Evolutionary conservation across 1,139 yeast species (phyloP).

Genomic region (Pichia cactophila): DNA sequence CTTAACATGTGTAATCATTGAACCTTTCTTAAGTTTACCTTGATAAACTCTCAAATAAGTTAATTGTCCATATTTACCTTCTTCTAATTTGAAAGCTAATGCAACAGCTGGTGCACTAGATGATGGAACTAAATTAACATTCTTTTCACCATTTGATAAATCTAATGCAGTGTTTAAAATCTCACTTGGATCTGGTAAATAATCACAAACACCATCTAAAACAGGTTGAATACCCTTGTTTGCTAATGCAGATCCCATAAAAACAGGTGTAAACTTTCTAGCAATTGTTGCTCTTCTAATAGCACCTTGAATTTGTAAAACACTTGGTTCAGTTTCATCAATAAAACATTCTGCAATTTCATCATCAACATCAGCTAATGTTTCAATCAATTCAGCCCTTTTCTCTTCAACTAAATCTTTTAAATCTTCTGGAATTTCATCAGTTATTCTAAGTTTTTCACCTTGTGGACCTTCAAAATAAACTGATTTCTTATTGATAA

Average conservation of each 20-base stretch:
- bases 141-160: slow-evolving; percentile 57
- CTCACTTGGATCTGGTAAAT: slow-evolving; percentile 91
- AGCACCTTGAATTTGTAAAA: slow-evolving; percentile 75
- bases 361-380: slow-evolving; percentile 95
- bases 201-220: slow-evolving; percentile 92
- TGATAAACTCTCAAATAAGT: slow-evolving; percentile 96
- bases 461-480: slow-evolving; percentile 94
- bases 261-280: slow-evolving; percentile 93
- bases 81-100: slow-evolving; percentile 94
- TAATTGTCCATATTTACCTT: slow-evolving; percentile 95
- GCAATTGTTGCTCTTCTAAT: slow-evolving; percentile 96
- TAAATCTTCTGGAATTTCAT: slow-evolving; percentile 68
- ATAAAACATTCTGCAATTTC: slow-evolving; percentile 89
- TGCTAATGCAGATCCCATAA: slow-evolving; percentile 98
- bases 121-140: slow-evolving; percentile 71
- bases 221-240: slow-evolving; percentile 94
- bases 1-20: slow-evolving; percentile 81
- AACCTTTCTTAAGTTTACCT: slow-evolving; percentile 88
- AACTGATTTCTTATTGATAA: slow-evolving; percentile 77
- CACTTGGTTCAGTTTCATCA: slow-evolving; percentile 83
- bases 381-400: slow-evolving; percentile 78
- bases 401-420: slow-evolving; percentile 74
- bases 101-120: slow-evolving; percentile 82
- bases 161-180: slow-evolving; percentile 87
- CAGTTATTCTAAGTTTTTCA: slow-evolving; percentile 52